Evolutionary conservation across 352 stramenopile species (phyloP), one percentile per base, ranked within the genome.

Genomic region (Elongisporangium senticosum): DNA sequence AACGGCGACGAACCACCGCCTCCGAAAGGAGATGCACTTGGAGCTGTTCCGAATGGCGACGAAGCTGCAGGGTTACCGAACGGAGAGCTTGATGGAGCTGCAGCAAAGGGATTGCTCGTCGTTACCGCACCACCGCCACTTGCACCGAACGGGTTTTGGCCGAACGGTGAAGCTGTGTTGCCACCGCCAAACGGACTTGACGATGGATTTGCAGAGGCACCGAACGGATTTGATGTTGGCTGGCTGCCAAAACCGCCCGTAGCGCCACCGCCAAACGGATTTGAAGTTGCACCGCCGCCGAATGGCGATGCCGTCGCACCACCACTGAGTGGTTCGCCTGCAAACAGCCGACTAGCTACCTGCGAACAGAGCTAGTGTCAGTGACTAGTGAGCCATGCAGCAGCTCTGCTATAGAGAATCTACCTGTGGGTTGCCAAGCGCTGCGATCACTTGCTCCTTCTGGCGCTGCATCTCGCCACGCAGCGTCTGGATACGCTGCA

Each of bases 331-430:
- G 65, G 51, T 33, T 87, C 74, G 39, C 80, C 80, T 40, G 72
- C 69, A 51, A 90, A 86, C 11, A 90, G 62, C 8, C 77, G 79
- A 58, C 76, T 69, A 0, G 68, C 71, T 1, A 68, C 73, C 68
- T 86, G 59, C 1, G 7, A 28, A 11, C 7, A 7, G 7, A 39
- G 28, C 7, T 2, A 39, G 28, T 13, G 8, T 39, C 28, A 39
- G 28, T 24, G 17, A 10, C 13, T 17, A 15, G 20, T 15, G 6
- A 33, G 6, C 21, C 13, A 22, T 19, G 22, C 55, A 23, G 23
- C 17, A 49, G 15, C 13, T 17, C 5, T 17, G 3, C 7, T 26
- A 8, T 13, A 24, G 19, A 5, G 10, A 1, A 4, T 51, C 28
- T 2, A 72, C 65, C 56, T 64, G 22, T n/a, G 66, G 57, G 55